Percentiles rank a stretch among this genome's conserved stretches.
phyloP scores from a whole-genome alignment of 2,329 filamentous ascomycete genomes.

The Colletotrichum agaves region DNA sequence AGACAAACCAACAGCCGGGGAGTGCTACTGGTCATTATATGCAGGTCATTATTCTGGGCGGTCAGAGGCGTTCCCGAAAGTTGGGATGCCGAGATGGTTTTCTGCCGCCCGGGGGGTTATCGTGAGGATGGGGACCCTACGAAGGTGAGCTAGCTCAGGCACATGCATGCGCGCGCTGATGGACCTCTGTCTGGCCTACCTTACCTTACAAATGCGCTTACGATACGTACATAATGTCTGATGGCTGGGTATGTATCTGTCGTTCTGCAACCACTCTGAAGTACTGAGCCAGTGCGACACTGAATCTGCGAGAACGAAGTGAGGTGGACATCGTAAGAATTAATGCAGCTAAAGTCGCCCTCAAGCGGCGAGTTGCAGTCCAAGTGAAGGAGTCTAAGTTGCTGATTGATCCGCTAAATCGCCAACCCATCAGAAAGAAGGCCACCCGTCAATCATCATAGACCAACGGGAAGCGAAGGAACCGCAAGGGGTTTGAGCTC shows the following conservation, averaged over 20 bases:
- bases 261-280: slow-evolving; percentile 2
- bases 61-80: slow-evolving; percentile 1
- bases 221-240: background rate
- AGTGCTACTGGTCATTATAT: background rate
- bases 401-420: background rate
- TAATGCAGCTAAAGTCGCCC: background rate
- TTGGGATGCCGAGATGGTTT: background rate
- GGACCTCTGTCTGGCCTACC: slow-evolving; percentile 12
- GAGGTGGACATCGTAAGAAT: background rate
- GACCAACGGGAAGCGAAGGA: too few relatives aligned
- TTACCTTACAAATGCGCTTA: too few relatives aligned
- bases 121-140: background rate
- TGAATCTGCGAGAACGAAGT: background rate
- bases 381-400: background rate
- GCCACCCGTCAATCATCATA: too few relatives aligned
- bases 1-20: too few relatives aligned
- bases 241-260: background rate
- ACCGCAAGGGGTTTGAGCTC: background rate
- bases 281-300: background rate
- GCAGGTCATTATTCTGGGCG: background rate
- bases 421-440: background rate
- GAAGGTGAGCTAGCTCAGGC: slow-evolving; percentile 26
- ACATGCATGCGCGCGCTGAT: slow-evolving; percentile 33
- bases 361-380: background rate
- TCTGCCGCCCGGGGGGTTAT: slow-evolving; percentile 25